Conservation (phyloP, 805 yeast genomes). For the Starmerella vaccinii region DNA sequence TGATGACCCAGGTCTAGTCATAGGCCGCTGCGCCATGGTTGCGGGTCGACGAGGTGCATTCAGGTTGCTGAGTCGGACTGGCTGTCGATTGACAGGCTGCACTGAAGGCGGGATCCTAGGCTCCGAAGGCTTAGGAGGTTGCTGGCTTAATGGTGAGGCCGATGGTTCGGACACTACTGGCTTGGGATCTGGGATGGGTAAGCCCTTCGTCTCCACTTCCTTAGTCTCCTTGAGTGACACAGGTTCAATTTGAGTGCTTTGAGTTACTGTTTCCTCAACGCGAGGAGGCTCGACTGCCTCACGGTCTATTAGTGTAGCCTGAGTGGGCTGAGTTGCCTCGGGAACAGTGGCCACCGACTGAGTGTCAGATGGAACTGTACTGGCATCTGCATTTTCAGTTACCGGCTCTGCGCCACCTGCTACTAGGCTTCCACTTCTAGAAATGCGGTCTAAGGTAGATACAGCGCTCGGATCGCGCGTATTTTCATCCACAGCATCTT, state of each 20-base stretch:
- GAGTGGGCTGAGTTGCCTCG: not conserved
- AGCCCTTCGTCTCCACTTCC: too few relatives aligned
- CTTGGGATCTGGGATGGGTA: too few relatives aligned
- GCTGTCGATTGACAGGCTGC: constrained; percentile 1
- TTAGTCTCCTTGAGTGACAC: not conserved
- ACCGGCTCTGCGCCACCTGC: not conserved
- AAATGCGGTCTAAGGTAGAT: not conserved
- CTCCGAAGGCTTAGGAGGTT: too few relatives aligned
- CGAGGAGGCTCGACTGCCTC: not conserved
- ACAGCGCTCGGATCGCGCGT: not conserved
- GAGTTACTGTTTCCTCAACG: not conserved
- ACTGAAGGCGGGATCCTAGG: constrained; percentile 1
- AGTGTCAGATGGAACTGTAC: not conserved
- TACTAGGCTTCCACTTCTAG: not conserved
- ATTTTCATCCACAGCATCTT: not conserved
- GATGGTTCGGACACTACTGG: too few relatives aligned
- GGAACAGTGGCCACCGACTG: not conserved
- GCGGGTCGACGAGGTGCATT: not conserved
- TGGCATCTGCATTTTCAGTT: too few relatives aligned
- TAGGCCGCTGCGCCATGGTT: not conserved
- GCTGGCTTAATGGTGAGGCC: too few relatives aligned
- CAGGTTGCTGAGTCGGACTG: not conserved
- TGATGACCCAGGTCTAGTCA: not conserved
- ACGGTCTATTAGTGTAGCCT: not conserved
- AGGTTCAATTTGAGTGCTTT: not conserved